A percentile compares a stretch with the other conserved stretches of the same genome.
These are phyloP conservation scores for Ceratobasidium sp. DNA, from an alignment of 1,284 basidiomycete species.

Conservation along the genomic window DNA sequence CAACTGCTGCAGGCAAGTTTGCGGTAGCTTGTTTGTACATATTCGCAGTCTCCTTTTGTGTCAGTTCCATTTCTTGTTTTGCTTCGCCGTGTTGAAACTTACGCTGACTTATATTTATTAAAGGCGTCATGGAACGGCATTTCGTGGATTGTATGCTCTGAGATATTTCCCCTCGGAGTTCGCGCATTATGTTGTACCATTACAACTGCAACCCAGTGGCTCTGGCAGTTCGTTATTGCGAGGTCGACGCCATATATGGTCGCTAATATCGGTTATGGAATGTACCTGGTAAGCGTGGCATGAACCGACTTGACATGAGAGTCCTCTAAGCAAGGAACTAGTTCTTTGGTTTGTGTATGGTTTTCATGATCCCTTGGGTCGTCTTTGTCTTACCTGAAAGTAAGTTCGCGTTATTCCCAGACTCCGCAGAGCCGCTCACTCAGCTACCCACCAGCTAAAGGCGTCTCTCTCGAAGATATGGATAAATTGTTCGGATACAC, in stretches of 20 bases:
- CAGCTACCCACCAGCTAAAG: constrained; percentile 18
- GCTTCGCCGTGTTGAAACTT: not conserved
- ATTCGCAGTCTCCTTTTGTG: constrained; percentile 52
- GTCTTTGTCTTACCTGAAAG: constrained; percentile 36
- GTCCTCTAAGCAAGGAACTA: not conserved
- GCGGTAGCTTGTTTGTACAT: constrained; percentile 53
- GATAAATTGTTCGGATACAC: constrained; percentile 24
- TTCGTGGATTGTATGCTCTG: constrained; percentile 49
- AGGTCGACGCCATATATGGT: constrained; percentile 55
- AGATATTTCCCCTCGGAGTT: constrained; percentile 56
- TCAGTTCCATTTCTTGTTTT: not conserved
- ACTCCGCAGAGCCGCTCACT: no score
- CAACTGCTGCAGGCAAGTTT: constrained; percentile 46
- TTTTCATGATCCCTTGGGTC: constrained; percentile 38
- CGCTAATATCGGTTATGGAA: constrained; percentile 34
- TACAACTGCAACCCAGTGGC: constrained; percentile 54
- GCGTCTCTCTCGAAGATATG: constrained; percentile 29
- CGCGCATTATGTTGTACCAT: constrained; percentile 54
- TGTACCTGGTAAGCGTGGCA: constrained; percentile 11
- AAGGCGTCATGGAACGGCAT: constrained; percentile 50
- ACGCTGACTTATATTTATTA: not conserved
- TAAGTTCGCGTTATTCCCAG: no score
- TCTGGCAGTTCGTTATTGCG: constrained; percentile 55
- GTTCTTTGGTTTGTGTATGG: constrained; percentile 40
- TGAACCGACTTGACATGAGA: no score